phyloP scores from a whole-genome alignment of 2,329 filamentous ascomycete species.

The Metarhizium anisopliae region DNA sequence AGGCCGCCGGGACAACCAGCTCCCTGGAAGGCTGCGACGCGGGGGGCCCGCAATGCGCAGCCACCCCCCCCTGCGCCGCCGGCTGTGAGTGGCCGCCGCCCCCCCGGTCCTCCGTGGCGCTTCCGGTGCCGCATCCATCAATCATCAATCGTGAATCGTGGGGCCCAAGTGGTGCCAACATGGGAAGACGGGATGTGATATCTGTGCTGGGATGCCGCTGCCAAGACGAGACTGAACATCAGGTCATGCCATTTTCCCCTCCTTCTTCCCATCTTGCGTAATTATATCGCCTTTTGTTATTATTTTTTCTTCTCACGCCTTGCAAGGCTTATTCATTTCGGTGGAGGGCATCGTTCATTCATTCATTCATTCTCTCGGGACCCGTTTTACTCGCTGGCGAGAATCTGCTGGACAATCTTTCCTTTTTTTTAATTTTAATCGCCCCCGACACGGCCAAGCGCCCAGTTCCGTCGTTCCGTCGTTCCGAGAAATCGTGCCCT shows the following conservation, averaged over 20 bases:
- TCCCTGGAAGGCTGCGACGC: no score
- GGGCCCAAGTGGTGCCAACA: not conserved
- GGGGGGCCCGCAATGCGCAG: no score
- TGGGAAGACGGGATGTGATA: not conserved
- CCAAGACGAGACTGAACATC: not conserved
- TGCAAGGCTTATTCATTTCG: not conserved
- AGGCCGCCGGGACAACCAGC: no score
- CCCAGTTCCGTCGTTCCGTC: not conserved
- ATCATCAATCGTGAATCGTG: no score
- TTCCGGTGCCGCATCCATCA: no score
- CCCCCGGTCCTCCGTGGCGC: no score
- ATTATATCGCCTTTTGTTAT: not conserved
- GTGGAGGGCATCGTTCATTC: not conserved
- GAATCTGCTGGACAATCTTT: not conserved
- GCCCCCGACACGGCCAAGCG: no score
- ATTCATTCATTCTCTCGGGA: not conserved
- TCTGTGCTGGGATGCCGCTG: not conserved
- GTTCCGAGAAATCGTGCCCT: not conserved
- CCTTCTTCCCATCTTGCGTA: not conserved
- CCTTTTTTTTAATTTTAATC: no score
- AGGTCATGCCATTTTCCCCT: not conserved
- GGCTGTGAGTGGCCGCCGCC: no score
- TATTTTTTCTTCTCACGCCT: not conserved
- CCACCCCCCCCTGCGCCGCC: no score
- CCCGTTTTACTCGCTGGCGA: conserved; percentile 1